These are phyloP conservation scores for Caloboletus inedulis DNA, from an alignment of 1,284 basidiomycete species.

Conservation along the genomic window DNA sequence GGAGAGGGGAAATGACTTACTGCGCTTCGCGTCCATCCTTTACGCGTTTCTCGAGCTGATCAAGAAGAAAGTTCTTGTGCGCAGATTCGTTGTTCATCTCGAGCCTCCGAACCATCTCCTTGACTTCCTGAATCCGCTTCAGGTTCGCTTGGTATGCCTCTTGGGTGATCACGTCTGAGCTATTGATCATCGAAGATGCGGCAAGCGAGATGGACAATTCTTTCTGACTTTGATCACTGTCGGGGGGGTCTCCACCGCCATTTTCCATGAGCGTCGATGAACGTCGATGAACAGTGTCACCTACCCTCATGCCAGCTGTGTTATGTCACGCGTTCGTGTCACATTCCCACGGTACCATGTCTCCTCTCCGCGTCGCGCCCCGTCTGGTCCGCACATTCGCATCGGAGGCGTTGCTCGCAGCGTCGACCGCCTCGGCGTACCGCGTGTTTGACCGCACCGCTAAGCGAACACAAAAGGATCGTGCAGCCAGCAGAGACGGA, in stretches of 20 bases:
- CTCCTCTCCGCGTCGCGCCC: conserved; percentile 3
- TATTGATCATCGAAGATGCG: conserved; percentile 29
- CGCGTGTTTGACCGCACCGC: conserved; percentile 85
- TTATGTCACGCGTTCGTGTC: conserved; percentile 21
- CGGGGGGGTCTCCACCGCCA: conserved; percentile 1
- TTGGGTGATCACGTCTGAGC: conserved; percentile 18
- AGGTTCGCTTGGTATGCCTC: conserved; percentile 28
- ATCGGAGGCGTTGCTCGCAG: conserved; percentile 35
- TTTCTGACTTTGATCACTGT: conserved; percentile 8
- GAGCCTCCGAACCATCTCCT: conserved; percentile 24
- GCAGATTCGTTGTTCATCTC: conserved; percentile 31
- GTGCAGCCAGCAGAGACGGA: conserved; percentile 59
- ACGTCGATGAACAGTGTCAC: background rate
- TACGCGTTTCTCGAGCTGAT: conserved; percentile 28
- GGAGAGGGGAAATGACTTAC: conserved; percentile 25
- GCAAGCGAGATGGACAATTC: conserved; percentile 18
- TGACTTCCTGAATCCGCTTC: conserved; percentile 29
- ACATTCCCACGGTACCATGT: conserved; percentile 24
- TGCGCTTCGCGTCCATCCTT: conserved; percentile 35
- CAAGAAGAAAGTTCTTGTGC: conserved; percentile 29
- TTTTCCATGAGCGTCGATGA: conserved; percentile 19
- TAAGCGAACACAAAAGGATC: conserved; percentile 82
- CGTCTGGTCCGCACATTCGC: conserved; percentile 36
- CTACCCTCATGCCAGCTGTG: background rate
- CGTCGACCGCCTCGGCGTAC: conserved; percentile 54